These are phyloP conservation scores for Filobasidium floriforme DNA, from an alignment of 768 basidiomycete genomes.

Conservation along the genomic window DNA sequence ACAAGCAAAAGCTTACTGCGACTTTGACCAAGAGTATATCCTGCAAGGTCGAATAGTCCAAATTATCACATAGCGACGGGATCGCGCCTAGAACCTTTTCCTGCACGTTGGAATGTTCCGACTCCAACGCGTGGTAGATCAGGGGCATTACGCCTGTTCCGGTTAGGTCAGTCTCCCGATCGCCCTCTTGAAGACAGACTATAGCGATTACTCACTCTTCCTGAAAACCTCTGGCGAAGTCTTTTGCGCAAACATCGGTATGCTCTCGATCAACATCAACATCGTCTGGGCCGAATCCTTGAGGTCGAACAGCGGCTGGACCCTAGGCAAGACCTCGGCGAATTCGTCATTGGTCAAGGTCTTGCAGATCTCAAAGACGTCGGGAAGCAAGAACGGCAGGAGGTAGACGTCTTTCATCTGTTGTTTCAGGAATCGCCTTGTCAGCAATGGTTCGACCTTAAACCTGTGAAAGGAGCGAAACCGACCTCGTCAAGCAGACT, in stretches of 20 bases:
- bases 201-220: constrained; percentile 60
- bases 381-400: constrained; percentile 89
- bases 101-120: constrained; percentile 87
- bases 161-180: neutral
- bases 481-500: constrained; percentile 82
- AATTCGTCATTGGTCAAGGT: constrained; percentile 73
- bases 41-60: constrained; percentile 93
- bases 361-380: constrained; percentile 81
- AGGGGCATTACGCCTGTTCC: constrained; percentile 81
- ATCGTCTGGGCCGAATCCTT: constrained; percentile 85
- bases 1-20: constrained; percentile 56
- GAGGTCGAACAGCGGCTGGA: constrained; percentile 80
- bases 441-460: neutral
- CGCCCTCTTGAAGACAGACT: neutral
- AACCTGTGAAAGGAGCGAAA: neutral
- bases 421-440: no score
- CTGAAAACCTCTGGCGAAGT: constrained; percentile 77
- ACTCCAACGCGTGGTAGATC: constrained; percentile 90
- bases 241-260: constrained; percentile 77
- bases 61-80: constrained; percentile 79
- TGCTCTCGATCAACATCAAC: constrained; percentile 68
- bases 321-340: constrained; percentile 70
- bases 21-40: constrained; percentile 82
- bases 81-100: constrained; percentile 78
- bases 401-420: constrained; percentile 74